A percentile compares a stretch with the other conserved stretches of the same genome.
These are phyloP conservation scores for Pseudognaphalium luteoalbum DNA, from an alignment of 129 eudicot species.

Conservation along the genomic window DNA sequence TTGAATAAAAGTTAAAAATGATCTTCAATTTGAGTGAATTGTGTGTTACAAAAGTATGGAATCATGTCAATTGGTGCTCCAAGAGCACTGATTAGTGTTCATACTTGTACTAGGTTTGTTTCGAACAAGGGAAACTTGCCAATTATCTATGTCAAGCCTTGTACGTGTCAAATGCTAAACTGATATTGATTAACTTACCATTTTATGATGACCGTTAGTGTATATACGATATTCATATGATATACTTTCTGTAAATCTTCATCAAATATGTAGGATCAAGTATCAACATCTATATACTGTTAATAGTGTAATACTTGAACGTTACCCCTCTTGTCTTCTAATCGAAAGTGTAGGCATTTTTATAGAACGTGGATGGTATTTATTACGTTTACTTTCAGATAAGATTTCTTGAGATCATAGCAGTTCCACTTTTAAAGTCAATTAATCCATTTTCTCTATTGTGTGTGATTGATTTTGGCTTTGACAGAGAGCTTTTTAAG, in stretches of 20 bases:
- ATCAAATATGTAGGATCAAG: background rate
- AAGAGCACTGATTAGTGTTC: no score
- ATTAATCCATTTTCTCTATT: background rate
- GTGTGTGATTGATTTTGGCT: constrained; percentile 26
- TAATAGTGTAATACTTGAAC: background rate
- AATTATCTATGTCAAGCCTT: background rate
- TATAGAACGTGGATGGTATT: background rate
- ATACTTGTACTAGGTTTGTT: no score
- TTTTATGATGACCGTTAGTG: background rate
- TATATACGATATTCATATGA: background rate
- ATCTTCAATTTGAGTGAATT: background rate
- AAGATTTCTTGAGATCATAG: background rate
- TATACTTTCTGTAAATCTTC: constrained; percentile 10
- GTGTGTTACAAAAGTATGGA: background rate
- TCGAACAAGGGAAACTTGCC: background rate
- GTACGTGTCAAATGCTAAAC: background rate
- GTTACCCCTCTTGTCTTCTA: constrained; percentile 2
- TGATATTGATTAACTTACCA: background rate
- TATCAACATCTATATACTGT: background rate
- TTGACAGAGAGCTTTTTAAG: constrained; percentile 71
- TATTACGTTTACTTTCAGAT: background rate
- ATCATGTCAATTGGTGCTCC: background rate
- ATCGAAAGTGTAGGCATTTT: background rate
- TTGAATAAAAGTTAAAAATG: no score
- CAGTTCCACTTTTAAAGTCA: background rate